A percentile compares a stretch with the other conserved stretches of the same genome.
Conservation (phyloP, 257 asterid genomes). For the Solanum dulcamara region DNA sequence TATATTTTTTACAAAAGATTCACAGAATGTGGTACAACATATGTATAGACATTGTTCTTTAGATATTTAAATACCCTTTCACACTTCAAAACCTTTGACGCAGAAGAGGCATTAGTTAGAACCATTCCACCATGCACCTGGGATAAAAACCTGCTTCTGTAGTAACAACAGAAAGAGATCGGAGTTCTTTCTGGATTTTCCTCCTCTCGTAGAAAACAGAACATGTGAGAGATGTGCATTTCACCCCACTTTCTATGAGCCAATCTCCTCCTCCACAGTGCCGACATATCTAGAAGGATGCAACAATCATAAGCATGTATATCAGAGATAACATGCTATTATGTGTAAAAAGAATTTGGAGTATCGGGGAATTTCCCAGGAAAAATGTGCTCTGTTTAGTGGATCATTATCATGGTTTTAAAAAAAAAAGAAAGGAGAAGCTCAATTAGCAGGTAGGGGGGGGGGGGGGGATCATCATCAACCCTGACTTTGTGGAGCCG, state of each 20-base stretch:
- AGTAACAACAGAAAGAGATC: constrained; percentile 51
- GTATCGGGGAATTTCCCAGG: neutral
- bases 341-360: neutral
- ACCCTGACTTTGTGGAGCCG: neutral
- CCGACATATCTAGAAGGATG: constrained; percentile 55
- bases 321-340: neutral
- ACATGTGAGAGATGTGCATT: constrained; percentile 82
- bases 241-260: constrained; percentile 70
- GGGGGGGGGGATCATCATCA: neutral
- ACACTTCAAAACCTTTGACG: neutral
- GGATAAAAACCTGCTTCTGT: constrained; percentile 57
- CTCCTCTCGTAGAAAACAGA: constrained; percentile 77
- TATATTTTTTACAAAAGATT: neutral
- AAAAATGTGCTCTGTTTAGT: neutral
- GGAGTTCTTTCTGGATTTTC: constrained; percentile 74
- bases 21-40: neutral
- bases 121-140: constrained; percentile 73
- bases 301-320: neutral
- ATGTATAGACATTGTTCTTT: neutral
- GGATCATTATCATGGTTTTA: neutral
- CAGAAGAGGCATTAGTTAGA: constrained; percentile 15
- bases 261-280: constrained; percentile 98
- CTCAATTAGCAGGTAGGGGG: neutral
- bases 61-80: neutral
- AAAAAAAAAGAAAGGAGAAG: neutral